These are phyloP conservation scores for Calocybe gambosa DNA, from an alignment of 1,284 basidiomycete species.

Conservation along the genomic window DNA sequence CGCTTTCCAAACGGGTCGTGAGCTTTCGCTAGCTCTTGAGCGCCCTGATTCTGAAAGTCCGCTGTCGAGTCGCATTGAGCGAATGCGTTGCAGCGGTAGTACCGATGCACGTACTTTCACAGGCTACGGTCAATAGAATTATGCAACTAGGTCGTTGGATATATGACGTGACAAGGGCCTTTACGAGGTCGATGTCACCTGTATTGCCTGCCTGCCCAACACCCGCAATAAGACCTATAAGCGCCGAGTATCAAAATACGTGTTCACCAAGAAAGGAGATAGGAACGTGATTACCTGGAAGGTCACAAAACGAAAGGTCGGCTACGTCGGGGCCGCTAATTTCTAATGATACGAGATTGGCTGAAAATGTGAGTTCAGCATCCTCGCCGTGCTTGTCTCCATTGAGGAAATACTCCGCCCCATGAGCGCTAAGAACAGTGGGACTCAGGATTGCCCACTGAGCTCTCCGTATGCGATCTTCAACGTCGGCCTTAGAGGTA, in stretches of 20 bases:
- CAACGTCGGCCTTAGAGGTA: slow-evolving; percentile 44
- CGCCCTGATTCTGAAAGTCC: slow-evolving; percentile 73
- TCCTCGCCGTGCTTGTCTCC: slow-evolving; percentile 23
- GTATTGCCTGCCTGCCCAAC: slow-evolving; percentile 43
- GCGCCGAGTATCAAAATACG: neutral
- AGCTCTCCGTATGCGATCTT: slow-evolving; percentile 61
- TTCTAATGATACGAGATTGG: slow-evolving; percentile 57
- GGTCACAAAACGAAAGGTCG: slow-evolving; percentile 66
- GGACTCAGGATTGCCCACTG: slow-evolving; percentile 72
- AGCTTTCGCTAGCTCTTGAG: slow-evolving; percentile 49
- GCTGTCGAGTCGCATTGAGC: slow-evolving; percentile 31
- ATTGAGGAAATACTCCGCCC: slow-evolving; percentile 33
- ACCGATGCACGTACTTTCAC: slow-evolving; percentile 47
- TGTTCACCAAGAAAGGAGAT: neutral
- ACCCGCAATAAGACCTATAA: slow-evolving; percentile 58
- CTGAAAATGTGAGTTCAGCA: slow-evolving; percentile 46
- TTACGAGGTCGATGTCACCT: slow-evolving; percentile 57
- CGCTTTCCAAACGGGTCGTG: slow-evolving; percentile 55
- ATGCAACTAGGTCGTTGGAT: slow-evolving; percentile 61
- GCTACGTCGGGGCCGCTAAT: slow-evolving; percentile 63
- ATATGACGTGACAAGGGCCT: slow-evolving; percentile 50
- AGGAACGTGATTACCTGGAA: slow-evolving; percentile 52
- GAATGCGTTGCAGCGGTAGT: neutral
- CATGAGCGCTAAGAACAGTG: slow-evolving; percentile 18
- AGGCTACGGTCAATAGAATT: slow-evolving; percentile 64